phyloP scores from a whole-genome alignment of 306 rosid species.

The Quercus rubra region DNA sequence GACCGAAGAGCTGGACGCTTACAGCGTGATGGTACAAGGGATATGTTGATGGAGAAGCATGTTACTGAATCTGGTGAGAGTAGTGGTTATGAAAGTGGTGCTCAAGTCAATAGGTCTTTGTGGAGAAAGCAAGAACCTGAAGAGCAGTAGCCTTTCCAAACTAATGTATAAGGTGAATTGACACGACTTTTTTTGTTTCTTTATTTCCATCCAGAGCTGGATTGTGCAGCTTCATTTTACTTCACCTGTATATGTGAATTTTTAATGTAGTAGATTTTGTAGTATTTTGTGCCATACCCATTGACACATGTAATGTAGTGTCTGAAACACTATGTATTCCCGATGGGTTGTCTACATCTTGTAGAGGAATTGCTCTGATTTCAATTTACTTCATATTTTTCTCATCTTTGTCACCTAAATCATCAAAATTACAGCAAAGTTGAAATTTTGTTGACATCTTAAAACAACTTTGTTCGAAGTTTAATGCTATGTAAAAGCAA shows the following conservation, averaged over 20 bases:
- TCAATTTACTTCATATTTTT: not conserved
- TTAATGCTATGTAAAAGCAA: not conserved
- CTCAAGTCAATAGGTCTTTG: constrained; percentile 27
- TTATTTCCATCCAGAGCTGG: constrained; percentile 14
- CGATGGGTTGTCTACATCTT: not conserved
- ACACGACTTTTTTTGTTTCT: constrained; percentile 12
- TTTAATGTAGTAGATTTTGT: constrained; percentile 8
- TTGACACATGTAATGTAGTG: not conserved
- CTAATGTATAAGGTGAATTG: constrained; percentile 16
- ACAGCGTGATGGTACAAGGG: constrained; percentile 17
- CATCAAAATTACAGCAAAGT: not conserved
- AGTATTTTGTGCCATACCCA: not conserved
- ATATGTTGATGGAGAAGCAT: constrained; percentile 30
- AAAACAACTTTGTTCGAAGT: not conserved
- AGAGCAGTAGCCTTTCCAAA: constrained; percentile 18
- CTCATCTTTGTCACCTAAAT: not conserved
- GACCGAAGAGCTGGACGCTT: constrained; percentile 46
- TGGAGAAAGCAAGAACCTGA: constrained; percentile 47
- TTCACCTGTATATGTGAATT: constrained; percentile 19
- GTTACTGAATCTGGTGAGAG: constrained; percentile 57
- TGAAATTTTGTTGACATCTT: not conserved
- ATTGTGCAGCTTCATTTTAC: constrained; percentile 6
- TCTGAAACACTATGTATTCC: not conserved
- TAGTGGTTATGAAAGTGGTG: constrained; percentile 59
- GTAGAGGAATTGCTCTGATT: not conserved